Conservation (phyloP, 1,139 yeast species). For the Candida albicans region DNA sequence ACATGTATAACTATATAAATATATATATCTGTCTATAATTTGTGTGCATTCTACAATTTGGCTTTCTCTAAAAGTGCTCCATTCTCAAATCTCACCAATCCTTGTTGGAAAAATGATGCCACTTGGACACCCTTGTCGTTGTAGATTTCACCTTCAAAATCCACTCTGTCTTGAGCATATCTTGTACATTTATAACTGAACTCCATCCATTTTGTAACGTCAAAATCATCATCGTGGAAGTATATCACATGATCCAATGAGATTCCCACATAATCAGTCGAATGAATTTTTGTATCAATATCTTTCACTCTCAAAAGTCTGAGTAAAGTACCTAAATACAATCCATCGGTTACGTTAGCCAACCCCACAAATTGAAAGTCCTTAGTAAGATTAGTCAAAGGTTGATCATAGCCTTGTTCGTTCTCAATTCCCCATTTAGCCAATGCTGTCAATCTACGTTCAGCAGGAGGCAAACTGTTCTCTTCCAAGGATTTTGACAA, state of each 20-base stretch:
- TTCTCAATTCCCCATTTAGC: conserved; percentile 39
- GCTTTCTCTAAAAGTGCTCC: conserved; percentile 13
- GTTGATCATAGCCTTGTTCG: conserved; percentile 19
- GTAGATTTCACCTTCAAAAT: conserved; percentile 62
- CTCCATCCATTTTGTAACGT: conserved; percentile 54
- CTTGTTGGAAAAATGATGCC: conserved; percentile 71
- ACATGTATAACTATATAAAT: neutral
- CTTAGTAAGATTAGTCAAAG: conserved; percentile 14
- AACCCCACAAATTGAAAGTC: conserved; percentile 57
- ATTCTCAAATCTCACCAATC: conserved; percentile 38
- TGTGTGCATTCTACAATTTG: conserved; percentile 12
- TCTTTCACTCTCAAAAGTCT: conserved; percentile 28
- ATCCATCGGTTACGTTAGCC: conserved; percentile 63
- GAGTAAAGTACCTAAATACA: conserved; percentile 47
- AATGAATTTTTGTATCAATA: conserved; percentile 25
- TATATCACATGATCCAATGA: conserved; percentile 69
- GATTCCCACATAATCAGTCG: conserved; percentile 44
- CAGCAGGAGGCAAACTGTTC: conserved; percentile 26
- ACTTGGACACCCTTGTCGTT: conserved; percentile 52
- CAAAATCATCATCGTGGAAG: conserved; percentile 59
- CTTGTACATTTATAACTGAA: conserved; percentile 52
- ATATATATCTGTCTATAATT: neutral
- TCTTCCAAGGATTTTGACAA: conserved; percentile 27
- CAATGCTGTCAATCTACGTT: conserved; percentile 45
- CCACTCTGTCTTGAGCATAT: conserved; percentile 53